phyloP scores from a whole-genome alignment of 352 stramenopile genomes.

The Aphanomyces invadans region DNA sequence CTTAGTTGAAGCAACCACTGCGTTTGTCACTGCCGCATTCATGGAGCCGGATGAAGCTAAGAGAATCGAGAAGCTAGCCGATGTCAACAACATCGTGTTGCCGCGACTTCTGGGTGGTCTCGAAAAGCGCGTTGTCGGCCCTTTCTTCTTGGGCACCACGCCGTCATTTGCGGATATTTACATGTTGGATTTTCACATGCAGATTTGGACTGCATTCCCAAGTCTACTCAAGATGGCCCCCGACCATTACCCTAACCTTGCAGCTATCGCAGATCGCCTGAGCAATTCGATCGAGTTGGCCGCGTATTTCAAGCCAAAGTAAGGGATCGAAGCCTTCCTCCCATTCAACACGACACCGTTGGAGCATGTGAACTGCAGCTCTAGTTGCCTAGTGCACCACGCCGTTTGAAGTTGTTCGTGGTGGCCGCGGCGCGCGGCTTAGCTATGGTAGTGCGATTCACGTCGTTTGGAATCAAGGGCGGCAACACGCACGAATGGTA shows the following conservation, averaged over 20 bases:
- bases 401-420: neutral
- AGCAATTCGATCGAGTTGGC: neutral
- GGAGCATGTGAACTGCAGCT: neutral
- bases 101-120: slow-evolving; percentile 35
- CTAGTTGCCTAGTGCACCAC: neutral
- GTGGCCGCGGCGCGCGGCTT: too few species aligned
- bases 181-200: slow-evolving; percentile 30
- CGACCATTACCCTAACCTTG: neutral
- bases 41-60: slow-evolving; percentile 31
- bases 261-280: neutral
- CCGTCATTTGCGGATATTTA: slow-evolving; percentile 35
- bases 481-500: neutral
- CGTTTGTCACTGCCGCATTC: slow-evolving; percentile 32
- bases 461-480: neutral
- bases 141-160: slow-evolving; percentile 45
- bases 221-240: neutral
- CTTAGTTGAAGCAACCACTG: slow-evolving; percentile 29
- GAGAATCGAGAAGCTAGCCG: slow-evolving; percentile 33
- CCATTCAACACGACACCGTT: neutral
- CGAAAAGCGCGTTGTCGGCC: slow-evolving; percentile 37
- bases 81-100: slow-evolving; percentile 28
- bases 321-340: neutral
- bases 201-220: slow-evolving; percentile 1
- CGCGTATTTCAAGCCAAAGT: slow-evolving; percentile 4
- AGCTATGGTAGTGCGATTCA: too few species aligned